These are phyloP conservation scores for Pelargonium nanum DNA, from an alignment of 345 rosid genomes.

Conservation along the genomic window DNA sequence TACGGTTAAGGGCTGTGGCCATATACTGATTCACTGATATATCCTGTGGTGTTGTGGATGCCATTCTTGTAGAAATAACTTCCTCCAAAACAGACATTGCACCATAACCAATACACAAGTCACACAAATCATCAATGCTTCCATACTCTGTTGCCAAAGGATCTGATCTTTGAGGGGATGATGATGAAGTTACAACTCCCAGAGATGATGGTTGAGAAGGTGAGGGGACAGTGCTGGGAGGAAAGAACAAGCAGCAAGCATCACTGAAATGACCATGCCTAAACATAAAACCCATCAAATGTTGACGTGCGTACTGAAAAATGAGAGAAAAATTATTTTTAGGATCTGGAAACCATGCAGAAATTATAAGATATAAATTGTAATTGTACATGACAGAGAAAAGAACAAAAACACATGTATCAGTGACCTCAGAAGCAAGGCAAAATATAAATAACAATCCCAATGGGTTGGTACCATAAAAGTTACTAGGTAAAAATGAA, in stretches of 20 bases:
- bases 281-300: conserved; percentile 78
- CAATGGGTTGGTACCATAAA: neutral
- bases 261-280: conserved; percentile 76
- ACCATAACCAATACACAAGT: conserved; percentile 66
- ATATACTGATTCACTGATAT: conserved; percentile 51
- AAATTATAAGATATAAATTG: neutral
- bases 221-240: conserved; percentile 57
- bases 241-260: conserved; percentile 83
- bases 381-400: neutral
- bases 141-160: conserved; percentile 89
- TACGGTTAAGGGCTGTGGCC: conserved; percentile 58
- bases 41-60: conserved; percentile 49
- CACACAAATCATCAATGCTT: conserved; percentile 79
- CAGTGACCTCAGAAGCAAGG: neutral
- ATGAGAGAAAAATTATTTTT: conserved; percentile 5
- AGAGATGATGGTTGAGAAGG: conserved; percentile 54
- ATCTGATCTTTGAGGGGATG: conserved; percentile 84
- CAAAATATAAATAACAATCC: neutral
- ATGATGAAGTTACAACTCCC: conserved; percentile 52
- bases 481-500: neutral
- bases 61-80: conserved; percentile 58
- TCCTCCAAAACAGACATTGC: conserved; percentile 77
- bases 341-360: neutral
- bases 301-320: conserved; percentile 83
- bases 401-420: neutral